A percentile compares a stretch with the other conserved stretches of the same genome.
These are phyloP conservation scores for Grigorovia transvaalensis DNA, from an alignment of 805 yeast genomes.

Conservation along the genomic window DNA sequence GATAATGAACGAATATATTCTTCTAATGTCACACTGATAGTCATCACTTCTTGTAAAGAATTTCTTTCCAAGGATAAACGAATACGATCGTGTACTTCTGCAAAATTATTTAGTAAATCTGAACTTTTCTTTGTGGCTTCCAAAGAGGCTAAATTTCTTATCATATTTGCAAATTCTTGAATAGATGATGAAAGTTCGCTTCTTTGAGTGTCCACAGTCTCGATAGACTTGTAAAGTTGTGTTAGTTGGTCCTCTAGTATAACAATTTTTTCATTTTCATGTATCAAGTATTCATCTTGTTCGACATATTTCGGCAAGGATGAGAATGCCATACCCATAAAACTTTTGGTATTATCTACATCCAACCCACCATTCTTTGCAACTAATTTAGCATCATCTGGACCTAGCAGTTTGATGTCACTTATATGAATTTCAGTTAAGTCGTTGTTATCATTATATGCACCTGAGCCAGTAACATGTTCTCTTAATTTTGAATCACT, in stretches of 20 bases:
- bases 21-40: conserved; percentile 78
- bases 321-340: conserved; percentile 62
- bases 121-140: conserved; percentile 63
- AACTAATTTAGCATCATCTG: conserved; percentile 24
- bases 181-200: conserved; percentile 59
- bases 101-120: conserved; percentile 57
- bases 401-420: conserved; percentile 24
- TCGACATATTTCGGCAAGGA: conserved; percentile 61
- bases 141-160: conserved; percentile 55
- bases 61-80: conserved; percentile 68
- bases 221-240: conserved; percentile 60
- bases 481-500: conserved; percentile 65
- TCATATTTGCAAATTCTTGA: conserved; percentile 50
- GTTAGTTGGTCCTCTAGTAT: conserved; percentile 63
- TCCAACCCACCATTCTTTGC: conserved; percentile 25
- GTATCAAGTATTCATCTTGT: conserved; percentile 66
- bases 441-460: conserved; percentile 35
- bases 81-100: conserved; percentile 59
- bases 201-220: conserved; percentile 63
- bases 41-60: conserved; percentile 74
- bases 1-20: conserved; percentile 74
- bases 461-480: conserved; percentile 43
- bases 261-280: conserved; percentile 59
- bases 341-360: conserved; percentile 54
- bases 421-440: conserved; percentile 29